These are phyloP conservation scores for Albizia julibrissin DNA, from an alignment of 306 rosid species.

Conservation along the genomic window DNA sequence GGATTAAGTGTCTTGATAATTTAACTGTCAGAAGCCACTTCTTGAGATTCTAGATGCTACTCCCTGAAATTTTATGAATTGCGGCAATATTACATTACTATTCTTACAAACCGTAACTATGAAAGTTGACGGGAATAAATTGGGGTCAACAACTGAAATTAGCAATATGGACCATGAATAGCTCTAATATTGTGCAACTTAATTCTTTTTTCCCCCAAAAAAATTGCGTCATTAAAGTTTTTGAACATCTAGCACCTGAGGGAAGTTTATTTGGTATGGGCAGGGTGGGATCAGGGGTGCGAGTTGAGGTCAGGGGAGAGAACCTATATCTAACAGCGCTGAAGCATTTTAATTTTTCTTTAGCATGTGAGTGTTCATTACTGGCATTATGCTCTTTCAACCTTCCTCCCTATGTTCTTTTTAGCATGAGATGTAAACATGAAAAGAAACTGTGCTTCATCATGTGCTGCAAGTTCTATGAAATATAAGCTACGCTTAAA, in stretches of 20 bases:
- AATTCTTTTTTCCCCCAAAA: background rate
- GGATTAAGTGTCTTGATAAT: background rate
- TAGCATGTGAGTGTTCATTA: background rate
- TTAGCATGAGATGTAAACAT: background rate
- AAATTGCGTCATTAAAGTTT: background rate
- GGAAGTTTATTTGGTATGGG: too few species aligned
- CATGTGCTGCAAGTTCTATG: conserved; percentile 6
- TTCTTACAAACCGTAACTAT: background rate
- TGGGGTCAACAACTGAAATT: background rate
- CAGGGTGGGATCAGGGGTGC: too few species aligned
- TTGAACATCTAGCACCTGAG: background rate
- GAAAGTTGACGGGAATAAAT: background rate
- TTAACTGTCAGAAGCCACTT: background rate
- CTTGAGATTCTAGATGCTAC: background rate
- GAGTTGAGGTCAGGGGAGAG: too few species aligned
- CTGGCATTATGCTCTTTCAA: background rate
- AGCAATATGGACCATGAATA: background rate
- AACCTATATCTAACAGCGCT: too few species aligned
- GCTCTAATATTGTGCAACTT: background rate
- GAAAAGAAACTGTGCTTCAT: background rate
- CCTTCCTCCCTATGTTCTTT: background rate
- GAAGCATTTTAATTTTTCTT: background rate
- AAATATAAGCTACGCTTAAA: background rate
- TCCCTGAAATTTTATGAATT: conserved; percentile 12
- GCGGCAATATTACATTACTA: background rate